These are phyloP conservation scores for Termitomyces sp. DNA, from an alignment of 768 basidiomycete genomes.

Conservation along the genomic window DNA sequence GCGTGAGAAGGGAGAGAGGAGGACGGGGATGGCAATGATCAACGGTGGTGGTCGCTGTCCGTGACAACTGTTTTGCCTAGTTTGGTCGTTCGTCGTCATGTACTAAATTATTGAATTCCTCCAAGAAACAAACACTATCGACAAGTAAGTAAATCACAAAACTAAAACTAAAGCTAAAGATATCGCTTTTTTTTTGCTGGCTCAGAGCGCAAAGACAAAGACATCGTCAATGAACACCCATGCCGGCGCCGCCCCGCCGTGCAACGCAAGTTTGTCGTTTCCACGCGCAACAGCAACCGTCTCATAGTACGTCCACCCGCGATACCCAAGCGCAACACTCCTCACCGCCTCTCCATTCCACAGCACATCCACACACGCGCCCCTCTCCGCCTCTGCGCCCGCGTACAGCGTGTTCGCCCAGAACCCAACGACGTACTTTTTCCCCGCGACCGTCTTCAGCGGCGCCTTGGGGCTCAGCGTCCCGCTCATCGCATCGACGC, in stretches of 20 bases:
- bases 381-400: constrained; percentile 25
- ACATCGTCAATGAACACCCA: constrained; percentile 50
- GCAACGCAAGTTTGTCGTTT: constrained; percentile 20
- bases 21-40: background rate
- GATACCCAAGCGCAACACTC: constrained; percentile 33
- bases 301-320: constrained; percentile 33
- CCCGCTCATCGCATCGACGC: constrained; percentile 33
- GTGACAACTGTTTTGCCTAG: background rate
- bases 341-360: constrained; percentile 39
- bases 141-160: no score
- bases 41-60: background rate
- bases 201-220: constrained; percentile 16
- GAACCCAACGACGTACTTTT: constrained; percentile 36
- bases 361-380: constrained; percentile 34
- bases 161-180: no score
- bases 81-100: background rate
- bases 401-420: constrained; percentile 40
- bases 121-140: no score
- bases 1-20: background rate
- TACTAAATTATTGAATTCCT: no score
- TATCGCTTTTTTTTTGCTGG: no score
- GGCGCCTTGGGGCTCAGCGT: constrained; percentile 30
- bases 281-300: constrained; percentile 27
- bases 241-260: constrained; percentile 42
- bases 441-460: constrained; percentile 32